A percentile compares a stretch with the other conserved stretches of the same genome.
Conservation (phyloP, 1,139 yeast species). For the Blastobotrys malaysiensis region DNA sequence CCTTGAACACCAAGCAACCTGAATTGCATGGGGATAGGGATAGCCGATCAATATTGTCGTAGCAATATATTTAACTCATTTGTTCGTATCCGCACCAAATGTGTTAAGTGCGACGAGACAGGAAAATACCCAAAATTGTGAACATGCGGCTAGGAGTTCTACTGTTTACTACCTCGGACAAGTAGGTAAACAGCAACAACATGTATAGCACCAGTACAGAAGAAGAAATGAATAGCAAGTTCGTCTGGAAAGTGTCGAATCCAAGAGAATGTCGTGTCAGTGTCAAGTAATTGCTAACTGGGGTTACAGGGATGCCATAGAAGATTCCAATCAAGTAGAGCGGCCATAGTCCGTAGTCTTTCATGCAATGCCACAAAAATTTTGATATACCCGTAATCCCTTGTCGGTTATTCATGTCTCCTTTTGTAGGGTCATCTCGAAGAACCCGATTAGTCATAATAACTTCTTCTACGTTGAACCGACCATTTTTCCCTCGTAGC, state of each 20-base stretch:
- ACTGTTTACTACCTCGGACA: conserved; percentile 7
- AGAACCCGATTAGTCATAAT: conserved; percentile 55
- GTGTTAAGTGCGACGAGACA: no score
- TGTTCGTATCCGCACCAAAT: no score
- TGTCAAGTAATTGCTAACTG: conserved; percentile 47
- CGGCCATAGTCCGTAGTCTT: no score
- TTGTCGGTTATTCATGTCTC: conserved; percentile 62
- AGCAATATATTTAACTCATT: conserved; percentile 50
- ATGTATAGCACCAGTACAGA: conserved; percentile 20
- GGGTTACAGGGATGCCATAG: conserved; percentile 38
- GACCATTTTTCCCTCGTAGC: conserved; percentile 47
- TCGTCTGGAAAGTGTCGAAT: conserved; percentile 50
- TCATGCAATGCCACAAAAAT: conserved; percentile 39
- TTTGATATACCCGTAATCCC: conserved; percentile 42
- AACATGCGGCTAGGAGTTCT: no score
- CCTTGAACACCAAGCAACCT: conserved; percentile 56
- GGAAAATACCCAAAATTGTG: no score
- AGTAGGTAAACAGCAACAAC: conserved; percentile 12
- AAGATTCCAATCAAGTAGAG: conserved; percentile 47
- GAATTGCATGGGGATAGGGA: conserved; percentile 46
- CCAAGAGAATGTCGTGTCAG: conserved; percentile 49
- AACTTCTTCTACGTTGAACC: conserved; percentile 56
- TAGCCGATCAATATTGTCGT: conserved; percentile 42
- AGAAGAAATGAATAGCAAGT: conserved; percentile 50
- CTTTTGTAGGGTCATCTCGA: conserved; percentile 62